phyloP scores from a whole-genome alignment of 2,329 filamentous ascomycete species.

The Colletotrichum tofieldiae region DNA sequence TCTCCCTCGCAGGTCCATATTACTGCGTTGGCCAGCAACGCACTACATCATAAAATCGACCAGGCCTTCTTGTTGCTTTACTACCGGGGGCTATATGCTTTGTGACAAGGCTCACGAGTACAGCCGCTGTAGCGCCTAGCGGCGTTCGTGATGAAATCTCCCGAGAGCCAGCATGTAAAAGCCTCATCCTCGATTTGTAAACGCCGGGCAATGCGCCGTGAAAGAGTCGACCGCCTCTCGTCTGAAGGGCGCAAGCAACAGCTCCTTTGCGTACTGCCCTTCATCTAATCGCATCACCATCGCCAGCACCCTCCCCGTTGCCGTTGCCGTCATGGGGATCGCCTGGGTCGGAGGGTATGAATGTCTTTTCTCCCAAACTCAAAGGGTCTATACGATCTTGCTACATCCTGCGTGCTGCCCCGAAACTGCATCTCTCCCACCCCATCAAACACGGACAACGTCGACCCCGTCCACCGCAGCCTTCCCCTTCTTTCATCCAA shows the following conservation, averaged over 20 bases:
- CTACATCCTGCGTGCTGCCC: not conserved
- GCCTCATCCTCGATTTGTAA: not conserved
- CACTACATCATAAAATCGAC: not conserved
- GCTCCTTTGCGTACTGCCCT: not conserved
- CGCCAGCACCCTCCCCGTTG: not conserved
- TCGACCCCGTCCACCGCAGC: too few species aligned
- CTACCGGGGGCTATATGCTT: not conserved
- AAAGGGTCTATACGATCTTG: not conserved
- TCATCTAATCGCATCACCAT: not conserved
- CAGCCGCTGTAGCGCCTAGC: too few species aligned
- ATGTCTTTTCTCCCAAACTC: not conserved
- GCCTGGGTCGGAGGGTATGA: not conserved
- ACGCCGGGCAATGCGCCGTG: not conserved
- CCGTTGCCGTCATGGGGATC: not conserved
- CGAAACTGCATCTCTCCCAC: not conserved
- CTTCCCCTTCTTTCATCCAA: too few species aligned
- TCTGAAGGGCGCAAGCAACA: not conserved
- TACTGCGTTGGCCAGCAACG: not conserved
- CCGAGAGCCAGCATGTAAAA: not conserved
- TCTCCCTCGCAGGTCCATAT: too few species aligned
- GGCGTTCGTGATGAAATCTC: not conserved
- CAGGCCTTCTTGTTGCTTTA: not conserved
- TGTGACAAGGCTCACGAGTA: too few species aligned
- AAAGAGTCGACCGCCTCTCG: not conserved
- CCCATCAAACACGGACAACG: too few species aligned